Base-by-base conservation (phyloP, 345 rosid genomes). In the Melaleuca quinquenervia region DNA sequence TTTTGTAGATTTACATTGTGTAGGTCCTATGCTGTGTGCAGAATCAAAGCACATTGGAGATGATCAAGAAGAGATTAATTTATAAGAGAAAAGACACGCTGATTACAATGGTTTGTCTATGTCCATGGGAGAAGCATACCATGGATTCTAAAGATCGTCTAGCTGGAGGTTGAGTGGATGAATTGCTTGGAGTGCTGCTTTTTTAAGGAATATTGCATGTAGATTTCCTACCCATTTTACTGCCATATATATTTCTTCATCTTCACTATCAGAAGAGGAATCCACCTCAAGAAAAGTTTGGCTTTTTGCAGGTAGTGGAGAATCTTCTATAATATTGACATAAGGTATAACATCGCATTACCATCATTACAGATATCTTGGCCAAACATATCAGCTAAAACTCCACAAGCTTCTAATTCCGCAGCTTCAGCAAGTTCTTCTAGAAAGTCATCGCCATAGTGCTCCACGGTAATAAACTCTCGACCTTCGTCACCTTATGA, bases 381-480 rank as follows among this genome's bases (percentile, higher is more conserved):
- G 84, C 87, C 89, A 85, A 95, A 93, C 90, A 96, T 89, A 82
- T 89, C 88, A 82, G 86, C 91, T 85, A 95, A 88, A 85, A 94
- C 88, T 83, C 98, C 98, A 84, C 95, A 95, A 84, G 96, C 95
- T 87, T 96, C 98, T 3, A 94, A 89, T 87, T 96, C 98, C 50
- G 93, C 51, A 44, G 92, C 91, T 90, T 94, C 99, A 87, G 99
- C 99, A 64, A 96, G 86, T 58, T 95, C 92, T 20, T n/a, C n/a
- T n/a, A n/a, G n/a, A n/a, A n/a, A n/a, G n/a, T n/a, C n/a, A n/a
- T n/a, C n/a, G n/a, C n/a, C n/a, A n/a, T n/a, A 96, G 41, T 90
- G 86, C 90, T 93, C 99, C 83, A 96, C 98, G 12, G 96, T 93
- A 53, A 95, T 87, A 87, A 96, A 95, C 86, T 95, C 41, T 41